Percentiles rank a stretch among this genome's conserved stretches.
Conservation (phyloP, 2,329 filamentous ascomycete genomes). For the Cordyceps farinosa region DNA sequence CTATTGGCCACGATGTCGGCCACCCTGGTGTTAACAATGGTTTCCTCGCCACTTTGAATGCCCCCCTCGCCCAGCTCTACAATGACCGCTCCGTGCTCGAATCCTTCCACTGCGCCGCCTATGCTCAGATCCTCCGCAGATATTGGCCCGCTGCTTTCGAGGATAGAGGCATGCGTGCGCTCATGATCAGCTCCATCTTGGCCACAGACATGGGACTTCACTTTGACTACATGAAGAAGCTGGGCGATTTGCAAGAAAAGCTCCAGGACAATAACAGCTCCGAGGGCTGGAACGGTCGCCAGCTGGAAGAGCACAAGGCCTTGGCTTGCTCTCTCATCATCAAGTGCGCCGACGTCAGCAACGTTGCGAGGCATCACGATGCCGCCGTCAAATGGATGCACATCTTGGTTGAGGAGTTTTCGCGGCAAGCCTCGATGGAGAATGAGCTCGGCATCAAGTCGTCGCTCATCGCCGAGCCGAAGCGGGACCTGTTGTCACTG, state of each 20-base stretch:
- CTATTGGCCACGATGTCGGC: conserved; percentile 97
- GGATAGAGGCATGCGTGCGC: conserved; percentile 72
- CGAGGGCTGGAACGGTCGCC: conserved; percentile 73
- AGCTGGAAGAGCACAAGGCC: conserved; percentile 71
- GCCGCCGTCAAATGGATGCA: conserved; percentile 86
- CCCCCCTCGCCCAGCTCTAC: conserved; percentile 89
- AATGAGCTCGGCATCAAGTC: conserved; percentile 80
- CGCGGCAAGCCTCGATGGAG: conserved; percentile 90
- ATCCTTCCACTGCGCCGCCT: conserved; percentile 95
- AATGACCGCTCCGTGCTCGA: conserved; percentile 96
- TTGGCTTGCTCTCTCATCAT: conserved; percentile 88
- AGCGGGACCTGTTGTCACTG: conserved; percentile 78
- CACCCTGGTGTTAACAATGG: conserved; percentile 98
- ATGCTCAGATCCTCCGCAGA: conserved; percentile 87
- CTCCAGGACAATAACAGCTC: conserved; percentile 63
- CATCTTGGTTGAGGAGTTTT: conserved; percentile 93
- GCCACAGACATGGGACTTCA: conserved; percentile 97
- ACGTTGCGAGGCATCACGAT: conserved; percentile 82
- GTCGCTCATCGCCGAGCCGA: conserved; percentile 78
- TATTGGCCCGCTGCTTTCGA: conserved; percentile 85
- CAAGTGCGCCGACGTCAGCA: conserved; percentile 98
- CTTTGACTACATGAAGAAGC: conserved; percentile 91
- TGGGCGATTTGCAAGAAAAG: conserved; percentile 77
- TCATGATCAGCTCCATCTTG: conserved; percentile 97
- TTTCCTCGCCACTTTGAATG: conserved; percentile 87